Base-by-base conservation (phyloP, 1,284 basidiomycete genomes). In the Ceratobasidium sp. region DNA sequence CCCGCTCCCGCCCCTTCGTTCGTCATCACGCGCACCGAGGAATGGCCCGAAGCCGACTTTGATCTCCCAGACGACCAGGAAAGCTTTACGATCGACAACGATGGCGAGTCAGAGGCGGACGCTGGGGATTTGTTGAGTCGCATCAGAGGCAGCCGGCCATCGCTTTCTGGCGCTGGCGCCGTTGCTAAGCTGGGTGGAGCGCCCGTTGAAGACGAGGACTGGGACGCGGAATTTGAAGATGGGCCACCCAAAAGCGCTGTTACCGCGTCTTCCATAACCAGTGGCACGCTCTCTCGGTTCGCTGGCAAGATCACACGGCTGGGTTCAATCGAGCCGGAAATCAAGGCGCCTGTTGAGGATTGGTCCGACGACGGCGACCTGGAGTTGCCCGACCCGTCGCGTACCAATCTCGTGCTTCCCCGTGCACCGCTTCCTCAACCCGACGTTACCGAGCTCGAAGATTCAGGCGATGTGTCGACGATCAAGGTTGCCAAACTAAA, bases 381-480 rank as follows among this genome's bases (percentile, higher is more conserved):
- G 46, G 75, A 76, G 43, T 46, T 75, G 13, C 72, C 71, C 11
- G 73, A 66, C 0, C 74, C 62, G 47, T 59, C 70, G 70, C 74
- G 43, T 38, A 50, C 43, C 62, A 61, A 18, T 55, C 75, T 50
- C 32, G 66, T 69, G 16, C 59, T 73, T 41, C 67, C 80, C 86
- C 75, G 88, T 92, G 77, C 88, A 89, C 57, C 90, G 67, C 77
- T 49, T 23, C 57, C 38, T 75, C 76, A 67, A 72, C 73, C 14
- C 46, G 85, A 87, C 61, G 86, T 86, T 55, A 88, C 89, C 2
- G 90, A 91, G 52, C 87, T 77, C 28, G 77, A 75, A 6, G 75
- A 90, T 44, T 90, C 91, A 50, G 91, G 92, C 79, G 89, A 91
- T 47, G 86, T 91, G 8, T 92, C 91, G 21, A 92, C 91, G 43